Base-by-base conservation (phyloP, 495 filamentous ascomycete genomes). In the Sabuloglossum arenarium region DNA sequence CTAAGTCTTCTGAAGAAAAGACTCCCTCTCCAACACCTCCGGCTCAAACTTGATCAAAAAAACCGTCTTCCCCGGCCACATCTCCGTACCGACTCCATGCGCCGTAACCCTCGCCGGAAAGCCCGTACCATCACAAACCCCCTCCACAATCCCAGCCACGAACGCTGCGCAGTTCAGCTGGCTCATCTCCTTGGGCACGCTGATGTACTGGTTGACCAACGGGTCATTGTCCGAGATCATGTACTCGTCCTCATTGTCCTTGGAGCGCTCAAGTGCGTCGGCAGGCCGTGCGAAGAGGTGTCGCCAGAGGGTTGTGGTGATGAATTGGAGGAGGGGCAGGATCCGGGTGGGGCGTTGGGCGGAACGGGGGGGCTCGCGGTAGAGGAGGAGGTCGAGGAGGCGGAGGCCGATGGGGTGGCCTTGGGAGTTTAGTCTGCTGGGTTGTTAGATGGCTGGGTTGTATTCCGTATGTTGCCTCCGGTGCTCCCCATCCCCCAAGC, bases 161-260 rank as follows among this genome's bases (percentile, higher is more conserved):
- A 81, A 98, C 12, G 91, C 91, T 25, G 91, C 91, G 68, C 90
- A 96, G 66, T 95, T 98, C 58, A 98, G 76, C 75, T 89, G 82
- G 68, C 73, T 85, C 88, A 98, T 94, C 69, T 98, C 91, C 59
- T 80, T 80, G 24, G 91, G 91, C 34, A 97, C 85, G 61, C 79
- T 84, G 64, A 98, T 84, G 67, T 93, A 96, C 23, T 80, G 80
- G 65, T 94, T 96, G 16, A 97, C 90, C 14, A 96, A 71, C 42
- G 91, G 91, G 63, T 97, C 93, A 66, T 99, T 94, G 66, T 99
- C 91, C 58, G 81, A 81, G 62, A 99, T 87, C 90, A 99, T 95
- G 73, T 96, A 99, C 71, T 97, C 88, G 65, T 88, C 84, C 2
- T 85, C 80, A 12, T 85, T 88, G 19, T 80, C 77, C 3, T 82